These are phyloP conservation scores for Silene noctiflora DNA, from an alignment of 179 eudicot species.

Conservation along the genomic window DNA sequence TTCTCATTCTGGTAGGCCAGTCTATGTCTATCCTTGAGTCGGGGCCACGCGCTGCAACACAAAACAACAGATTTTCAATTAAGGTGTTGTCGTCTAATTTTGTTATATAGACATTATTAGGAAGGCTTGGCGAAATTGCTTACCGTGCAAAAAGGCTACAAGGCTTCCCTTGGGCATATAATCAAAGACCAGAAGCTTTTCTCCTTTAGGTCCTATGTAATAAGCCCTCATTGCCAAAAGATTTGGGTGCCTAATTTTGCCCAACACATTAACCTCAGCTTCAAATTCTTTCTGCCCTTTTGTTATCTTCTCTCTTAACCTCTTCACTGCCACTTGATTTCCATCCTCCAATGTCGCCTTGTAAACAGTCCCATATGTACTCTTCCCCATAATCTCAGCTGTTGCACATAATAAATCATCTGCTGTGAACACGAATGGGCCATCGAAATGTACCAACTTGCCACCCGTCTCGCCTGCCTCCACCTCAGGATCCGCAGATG, in stretches of 20 bases:
- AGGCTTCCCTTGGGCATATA: conserved; percentile 86
- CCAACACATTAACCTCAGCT: conserved; percentile 62
- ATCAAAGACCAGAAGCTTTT: conserved; percentile 94
- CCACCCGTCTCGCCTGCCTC: conserved; percentile 76
- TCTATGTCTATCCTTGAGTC: conserved; percentile 46
- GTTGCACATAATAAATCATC: conserved; percentile 92
- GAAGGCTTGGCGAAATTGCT: not conserved
- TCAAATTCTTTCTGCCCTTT: conserved; percentile 84
- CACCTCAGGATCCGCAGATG: conserved; percentile 37
- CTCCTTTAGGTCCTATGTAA: conserved; percentile 94
- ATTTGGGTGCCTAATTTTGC: conserved; percentile 71
- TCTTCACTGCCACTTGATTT: conserved; percentile 85
- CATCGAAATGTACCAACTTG: conserved; percentile 87
- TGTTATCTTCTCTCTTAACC: conserved; percentile 80
- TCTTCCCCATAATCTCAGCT: conserved; percentile 96
- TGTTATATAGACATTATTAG: not conserved
- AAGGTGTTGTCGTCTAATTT: not conserved
- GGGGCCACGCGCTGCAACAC: conserved; percentile 58
- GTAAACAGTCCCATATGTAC: conserved; percentile 83
- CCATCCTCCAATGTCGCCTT: conserved; percentile 92
- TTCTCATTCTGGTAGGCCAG: conserved; percentile 83
- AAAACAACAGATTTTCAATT: not conserved
- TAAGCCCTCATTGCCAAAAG: conserved; percentile 83
- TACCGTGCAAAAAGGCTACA: conserved; percentile 83
- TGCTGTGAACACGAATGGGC: conserved; percentile 80